Evolutionary conservation across 1,139 yeast species (phyloP).

Genomic region (Pichia sp.): DNA sequence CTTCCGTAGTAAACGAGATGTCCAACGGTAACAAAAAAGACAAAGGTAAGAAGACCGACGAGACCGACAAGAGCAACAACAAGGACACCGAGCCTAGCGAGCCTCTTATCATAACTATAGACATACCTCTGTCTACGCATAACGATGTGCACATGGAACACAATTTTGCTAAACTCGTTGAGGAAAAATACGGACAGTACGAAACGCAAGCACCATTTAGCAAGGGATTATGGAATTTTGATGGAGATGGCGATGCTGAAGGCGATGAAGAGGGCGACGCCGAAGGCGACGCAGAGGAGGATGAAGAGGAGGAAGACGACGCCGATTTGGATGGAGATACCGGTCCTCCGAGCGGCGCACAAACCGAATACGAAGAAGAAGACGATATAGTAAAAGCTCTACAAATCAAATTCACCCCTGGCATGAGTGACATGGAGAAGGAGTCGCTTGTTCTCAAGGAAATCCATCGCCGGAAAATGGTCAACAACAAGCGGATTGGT

Average conservation of each 20-base stretch:
- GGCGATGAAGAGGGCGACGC: constrained; percentile 52
- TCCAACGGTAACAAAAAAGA: not conserved
- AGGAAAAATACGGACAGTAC: constrained; percentile 81
- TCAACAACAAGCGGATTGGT: constrained; percentile 67
- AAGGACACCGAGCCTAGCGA: not conserved
- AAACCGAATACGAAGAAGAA: constrained; percentile 22
- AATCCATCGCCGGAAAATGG: constrained; percentile 46
- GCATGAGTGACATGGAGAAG: constrained; percentile 31
- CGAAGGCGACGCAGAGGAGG: constrained; percentile 34
- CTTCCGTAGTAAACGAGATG: not conserved
- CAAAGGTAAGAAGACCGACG: not conserved
- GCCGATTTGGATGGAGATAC: constrained; percentile 31
- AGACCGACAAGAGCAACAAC: no score
- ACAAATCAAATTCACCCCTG: constrained; percentile 29
- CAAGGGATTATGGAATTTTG: constrained; percentile 40
- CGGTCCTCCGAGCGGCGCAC: constrained; percentile 21
- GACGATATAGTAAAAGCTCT: constrained; percentile 26
- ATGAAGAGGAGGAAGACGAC: constrained; percentile 26
- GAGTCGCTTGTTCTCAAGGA: constrained; percentile 31
- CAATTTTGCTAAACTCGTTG: constrained; percentile 75
- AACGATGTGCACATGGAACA: constrained; percentile 19
- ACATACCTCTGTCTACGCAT: constrained; percentile 22
- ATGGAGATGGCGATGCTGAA: constrained; percentile 58
- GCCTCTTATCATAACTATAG: constrained; percentile 15
- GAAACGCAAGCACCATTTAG: constrained; percentile 63